Conservation (phyloP, 805 yeast species). For the Suhomyces tanzawaensis region DNA sequence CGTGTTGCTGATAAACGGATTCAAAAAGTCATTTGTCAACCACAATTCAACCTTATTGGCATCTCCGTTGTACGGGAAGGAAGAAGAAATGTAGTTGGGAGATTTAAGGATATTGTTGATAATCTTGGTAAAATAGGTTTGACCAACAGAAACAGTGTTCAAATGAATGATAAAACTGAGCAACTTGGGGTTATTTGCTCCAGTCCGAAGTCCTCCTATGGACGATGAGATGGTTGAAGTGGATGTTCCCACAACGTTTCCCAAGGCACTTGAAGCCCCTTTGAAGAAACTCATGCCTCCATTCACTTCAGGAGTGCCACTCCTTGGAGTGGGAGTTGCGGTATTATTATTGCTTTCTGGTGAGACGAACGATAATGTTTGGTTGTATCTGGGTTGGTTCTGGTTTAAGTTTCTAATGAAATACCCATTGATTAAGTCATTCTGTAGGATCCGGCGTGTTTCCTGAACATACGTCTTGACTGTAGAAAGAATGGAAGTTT, state of each 20-base stretch:
- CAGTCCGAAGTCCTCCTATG: slow-evolving; percentile 10
- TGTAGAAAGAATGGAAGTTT: slow-evolving; percentile 64
- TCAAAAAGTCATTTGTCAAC: slow-evolving; percentile 29
- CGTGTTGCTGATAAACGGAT: slow-evolving; percentile 21
- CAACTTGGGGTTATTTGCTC: slow-evolving; percentile 46
- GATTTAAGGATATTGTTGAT: slow-evolving; percentile 39
- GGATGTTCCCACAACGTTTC: slow-evolving; percentile 36
- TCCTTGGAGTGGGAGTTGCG: slow-evolving; percentile 26
- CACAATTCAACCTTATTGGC: slow-evolving; percentile 29
- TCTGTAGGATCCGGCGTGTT: slow-evolving; percentile 57
- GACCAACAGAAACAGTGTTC: slow-evolving; percentile 68
- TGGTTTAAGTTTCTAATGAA: slow-evolving; percentile 34
- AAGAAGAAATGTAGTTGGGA: slow-evolving; percentile 19
- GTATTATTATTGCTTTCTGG: slow-evolving; percentile 11
- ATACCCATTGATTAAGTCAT: slow-evolving; percentile 59
- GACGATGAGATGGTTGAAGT: slow-evolving; percentile 19
- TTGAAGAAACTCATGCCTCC: slow-evolving; percentile 36
- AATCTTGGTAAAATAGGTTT: slow-evolving; percentile 55
- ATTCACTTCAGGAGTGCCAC: slow-evolving; percentile 36
- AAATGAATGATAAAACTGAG: slow-evolving; percentile 63
- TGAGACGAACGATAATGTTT: slow-evolving; percentile 21
- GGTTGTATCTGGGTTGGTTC: slow-evolving; percentile 42
- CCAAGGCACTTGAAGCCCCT: slow-evolving; percentile 44
- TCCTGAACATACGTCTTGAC: slow-evolving; percentile 55
- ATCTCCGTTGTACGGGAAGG: slow-evolving; percentile 39